A percentile compares a stretch with the other conserved stretches of the same genome.
Conservation (phyloP, 805 yeast species). For the Saturnispora diversa region DNA sequence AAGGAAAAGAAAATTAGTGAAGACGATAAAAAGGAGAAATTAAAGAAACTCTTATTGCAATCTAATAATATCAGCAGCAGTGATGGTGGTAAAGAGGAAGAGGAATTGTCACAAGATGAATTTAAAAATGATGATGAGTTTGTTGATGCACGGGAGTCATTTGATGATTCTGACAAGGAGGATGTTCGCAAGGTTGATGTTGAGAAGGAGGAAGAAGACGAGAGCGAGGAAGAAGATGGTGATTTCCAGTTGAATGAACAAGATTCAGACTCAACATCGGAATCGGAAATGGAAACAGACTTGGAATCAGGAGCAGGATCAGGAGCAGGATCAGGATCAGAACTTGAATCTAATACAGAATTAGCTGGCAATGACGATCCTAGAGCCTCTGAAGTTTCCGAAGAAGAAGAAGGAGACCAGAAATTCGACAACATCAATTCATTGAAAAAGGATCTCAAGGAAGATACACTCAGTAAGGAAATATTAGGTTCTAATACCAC, state of each 20-base stretch:
- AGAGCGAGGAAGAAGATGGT: slow-evolving; percentile 6
- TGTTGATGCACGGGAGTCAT: slow-evolving; percentile 10
- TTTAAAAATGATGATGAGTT: slow-evolving; percentile 6
- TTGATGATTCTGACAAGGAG: neutral
- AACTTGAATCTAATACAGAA: too few relatives aligned
- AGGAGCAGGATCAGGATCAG: slow-evolving; percentile 3
- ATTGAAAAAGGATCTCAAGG: slow-evolving; percentile 24
- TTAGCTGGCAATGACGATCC: too few relatives aligned
- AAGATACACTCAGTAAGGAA: slow-evolving; percentile 14
- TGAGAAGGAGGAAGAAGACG: slow-evolving; percentile 1
- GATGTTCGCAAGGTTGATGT: neutral
- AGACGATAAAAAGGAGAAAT: slow-evolving; percentile 10
- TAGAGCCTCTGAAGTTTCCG: too few relatives aligned
- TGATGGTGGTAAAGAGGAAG: slow-evolving; percentile 7
- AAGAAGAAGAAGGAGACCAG: too few relatives aligned
- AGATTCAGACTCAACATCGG: slow-evolving; percentile 21
- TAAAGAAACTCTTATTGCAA: slow-evolving; percentile 11
- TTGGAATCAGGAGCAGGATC: neutral
- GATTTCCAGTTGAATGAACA: slow-evolving; percentile 13
- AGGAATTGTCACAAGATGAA: slow-evolving; percentile 5
- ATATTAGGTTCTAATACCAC: slow-evolving; percentile 11
- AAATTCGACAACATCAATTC: slow-evolving; percentile 12
- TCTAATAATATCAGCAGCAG: slow-evolving; percentile 13
- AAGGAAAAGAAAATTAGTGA: slow-evolving; percentile 29
- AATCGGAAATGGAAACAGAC: slow-evolving; percentile 11